Evolutionary conservation across 2,329 filamentous ascomycete species (phyloP), one percentile per base, ranked within the genome.

Genomic region (Remersonia thermophila): DNA sequence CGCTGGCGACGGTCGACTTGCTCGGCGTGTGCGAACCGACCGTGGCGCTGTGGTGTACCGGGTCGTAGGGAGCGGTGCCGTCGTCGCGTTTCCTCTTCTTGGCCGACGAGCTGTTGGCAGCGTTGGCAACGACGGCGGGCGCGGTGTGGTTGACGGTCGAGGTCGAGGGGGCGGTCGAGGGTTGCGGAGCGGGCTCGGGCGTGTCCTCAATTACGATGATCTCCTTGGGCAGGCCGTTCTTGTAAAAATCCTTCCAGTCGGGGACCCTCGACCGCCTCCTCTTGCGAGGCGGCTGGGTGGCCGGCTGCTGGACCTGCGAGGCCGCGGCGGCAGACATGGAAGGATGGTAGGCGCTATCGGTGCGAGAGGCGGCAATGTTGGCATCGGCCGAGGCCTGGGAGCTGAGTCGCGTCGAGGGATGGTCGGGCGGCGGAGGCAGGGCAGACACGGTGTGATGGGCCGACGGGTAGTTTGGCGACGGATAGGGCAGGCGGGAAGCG

Each of bases 131-230:
- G 26, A n/a, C 32, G 36, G 20, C 20, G 20, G 20, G 5, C 5
- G 20, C 20, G 20, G 20, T 9, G 9, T 9, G 9, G 20, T 23
- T 23, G 20, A 6, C 20, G 20, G 5, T 5, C 5, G 20, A 23
- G 20, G 20, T 23, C 20, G 20, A 23, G 9, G 20, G 20, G 5
- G 20, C 20, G 9, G 20, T 23, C 20, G 20, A 5, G 9, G 20
- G 20, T 9, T 23, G 20, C 9, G 20, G 50, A 40, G 71, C 66
- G 38, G 69, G 67, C 39, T 71, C 69, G 35, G 80, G 80, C 4
- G 74, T 77, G 55, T 87, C 80, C 46, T 81, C 76, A 51, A 91
- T 91, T 50, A 89, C 77, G 52, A 91, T 89, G 53, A 91, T 77
- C 62, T 91, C 83, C 55, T 84, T 80, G 16, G 83, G 83, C 17